Base-by-base conservation (phyloP, 768 basidiomycete genomes). In the Clitopilus hobsonii region DNA sequence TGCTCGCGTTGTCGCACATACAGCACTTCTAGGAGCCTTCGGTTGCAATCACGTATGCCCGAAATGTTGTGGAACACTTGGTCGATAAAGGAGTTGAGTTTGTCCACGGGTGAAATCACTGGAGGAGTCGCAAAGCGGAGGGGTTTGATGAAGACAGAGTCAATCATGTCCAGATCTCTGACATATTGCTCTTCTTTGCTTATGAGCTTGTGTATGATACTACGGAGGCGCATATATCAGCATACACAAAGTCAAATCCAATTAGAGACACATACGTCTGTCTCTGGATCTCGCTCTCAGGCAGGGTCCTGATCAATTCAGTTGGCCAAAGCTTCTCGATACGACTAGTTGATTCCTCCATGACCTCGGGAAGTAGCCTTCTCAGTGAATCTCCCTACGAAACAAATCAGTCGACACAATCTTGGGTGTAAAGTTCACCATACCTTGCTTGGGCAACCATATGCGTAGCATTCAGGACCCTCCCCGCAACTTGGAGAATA, bases 111-210 rank as follows among this genome's bases (percentile, higher is more conserved):
- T 1, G 79, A 74, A 55, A 81, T 76, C 52, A 77, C 70, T 51
- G 71, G 67, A 60, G 77, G 77, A 22, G 74, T 64, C 7, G 78
- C 75, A 11, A 53, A 60, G 6, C 74, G 73, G 6, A 88, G 71
- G 0, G 81, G 81, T 18, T 75, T 72, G 38, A 77, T 72, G 57
- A 78, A 75, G 29, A 91, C 87, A 6, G 81, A 74, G 61, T 95
- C 91, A 51, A 98, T 81, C 2, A 86, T 81, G 51, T 92, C 84
- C 16, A 99, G 80, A 65, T 99, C 96, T 48, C 86, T 83, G 51
- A 93, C 75, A 64, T 96, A 97, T 65, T 93, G 87, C 61, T 91
- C 86, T 68, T 98, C 97, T 59, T 93, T 89, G 63, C 81, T 81
- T 61, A 98, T 88, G 52, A 96, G 83, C 69, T 93, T 94, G 66